Base-by-base conservation (phyloP, 345 rosid genomes). In the Citrus inodora region DNA sequence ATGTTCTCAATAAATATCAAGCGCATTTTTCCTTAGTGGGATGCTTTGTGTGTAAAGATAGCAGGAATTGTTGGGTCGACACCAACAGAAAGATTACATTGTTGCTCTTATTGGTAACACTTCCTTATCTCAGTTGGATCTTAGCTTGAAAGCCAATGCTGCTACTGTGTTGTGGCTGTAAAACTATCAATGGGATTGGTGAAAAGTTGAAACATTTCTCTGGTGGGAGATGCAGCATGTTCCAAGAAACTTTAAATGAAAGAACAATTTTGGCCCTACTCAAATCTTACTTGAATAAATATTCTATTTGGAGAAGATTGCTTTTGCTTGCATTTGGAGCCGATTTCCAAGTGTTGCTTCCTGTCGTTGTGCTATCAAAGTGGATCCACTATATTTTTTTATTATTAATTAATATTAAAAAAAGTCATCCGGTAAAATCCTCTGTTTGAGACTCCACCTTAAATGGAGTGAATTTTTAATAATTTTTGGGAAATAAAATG, bases 401-500 rank as follows among this genome's bases (percentile, higher is more conserved):
- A 7, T 40, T 40, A 40, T 62, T 4, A 32, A 32, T 35, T 16
- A 32, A 65, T 16, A 3, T 9, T 40, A 9, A 40, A 40, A 40
- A 38, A 8, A 6, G 6, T 33, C 37, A 5, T 33, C 0, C 0
- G 0, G 35, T 0, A 33, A 33, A 33, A 33, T 33, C 0, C 0
- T 4, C 0, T 0, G 6, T 4, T 33, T 37, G 0, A 0, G 38
- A 0, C 38, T 37, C 0, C 8, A 37, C 8, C 0, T 1, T 1
- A 37, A 37, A 37, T 37, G 9, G 1, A 0, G 11, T 38, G 11
- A 38, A 38, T 9, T 38, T 38, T 38, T 1, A 7, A 38, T 38
- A 8, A 9, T 38, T 38, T 38, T 8, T 38, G 0, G 0, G 2
- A 0, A 38, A 38, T 38, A 1, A 9, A 0, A 9, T 37, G 2